phyloP scores from a whole-genome alignment of 2,329 filamentous ascomycete genomes.

The Aureobasidium vineae region DNA sequence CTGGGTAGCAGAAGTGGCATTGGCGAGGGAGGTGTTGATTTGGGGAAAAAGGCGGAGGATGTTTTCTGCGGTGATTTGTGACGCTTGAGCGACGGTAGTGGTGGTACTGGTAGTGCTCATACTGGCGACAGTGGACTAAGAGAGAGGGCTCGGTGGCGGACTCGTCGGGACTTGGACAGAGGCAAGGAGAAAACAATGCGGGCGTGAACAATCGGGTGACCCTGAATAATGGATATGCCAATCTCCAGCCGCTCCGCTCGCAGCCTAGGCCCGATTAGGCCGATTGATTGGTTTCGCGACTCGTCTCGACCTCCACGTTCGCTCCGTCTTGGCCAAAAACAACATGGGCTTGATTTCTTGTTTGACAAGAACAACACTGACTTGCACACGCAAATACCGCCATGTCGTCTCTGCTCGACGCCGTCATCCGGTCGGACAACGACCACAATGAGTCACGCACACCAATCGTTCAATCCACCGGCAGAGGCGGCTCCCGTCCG shows the following conservation, averaged over 20 bases:
- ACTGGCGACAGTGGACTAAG: slow-evolving; percentile 6
- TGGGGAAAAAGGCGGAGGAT: slow-evolving; percentile 89
- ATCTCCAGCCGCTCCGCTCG: not conserved
- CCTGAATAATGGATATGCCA: not conserved
- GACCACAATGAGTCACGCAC: slow-evolving; percentile 37
- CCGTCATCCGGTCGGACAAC: slow-evolving; percentile 50
- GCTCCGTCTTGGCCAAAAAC: not conserved
- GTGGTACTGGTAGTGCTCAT: slow-evolving; percentile 39
- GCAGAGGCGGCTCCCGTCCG: slow-evolving; percentile 50
- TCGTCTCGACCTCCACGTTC: not conserved
- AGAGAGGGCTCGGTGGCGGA: not conserved
- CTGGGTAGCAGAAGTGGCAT: slow-evolving; percentile 56
- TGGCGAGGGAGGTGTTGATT: slow-evolving; percentile 61
- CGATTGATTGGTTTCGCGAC: not conserved
- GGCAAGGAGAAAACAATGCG: not conserved
- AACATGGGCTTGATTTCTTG: not conserved
- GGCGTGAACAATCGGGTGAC: not conserved
- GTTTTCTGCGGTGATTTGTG: slow-evolving; percentile 77
- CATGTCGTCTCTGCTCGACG: slow-evolving; percentile 56
- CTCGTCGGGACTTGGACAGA: not conserved
- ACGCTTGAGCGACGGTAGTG: slow-evolving; percentile 39
- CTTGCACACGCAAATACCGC: slow-evolving; percentile 24
- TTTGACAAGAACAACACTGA: slow-evolving; percentile 2
- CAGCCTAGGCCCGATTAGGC: not conserved
- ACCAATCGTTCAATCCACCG: not conserved